These are phyloP conservation scores for Geotrichum cucujoidarum DNA, from an alignment of 1,139 yeast species.

Conservation along the genomic window DNA sequence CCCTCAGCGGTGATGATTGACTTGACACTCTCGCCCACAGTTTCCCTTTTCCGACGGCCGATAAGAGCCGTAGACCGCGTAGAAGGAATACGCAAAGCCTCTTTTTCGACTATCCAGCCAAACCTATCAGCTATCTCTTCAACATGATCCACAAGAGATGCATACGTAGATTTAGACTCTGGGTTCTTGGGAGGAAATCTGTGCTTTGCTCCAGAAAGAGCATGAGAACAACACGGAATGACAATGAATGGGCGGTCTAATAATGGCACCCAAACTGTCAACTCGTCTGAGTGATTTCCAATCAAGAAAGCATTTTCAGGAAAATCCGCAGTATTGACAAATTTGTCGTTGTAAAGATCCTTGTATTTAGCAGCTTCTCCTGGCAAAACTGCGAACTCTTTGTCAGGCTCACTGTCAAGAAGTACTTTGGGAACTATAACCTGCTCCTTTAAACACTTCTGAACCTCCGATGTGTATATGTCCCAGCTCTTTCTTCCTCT, in stretches of 20 bases:
- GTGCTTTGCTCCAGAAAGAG: conserved; percentile 67
- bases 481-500: conserved; percentile 85
- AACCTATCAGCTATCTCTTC: conserved; percentile 58
- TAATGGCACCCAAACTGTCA: conserved; percentile 93
- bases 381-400: conserved; percentile 10
- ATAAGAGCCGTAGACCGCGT: conserved; percentile 90
- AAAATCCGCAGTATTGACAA: conserved; percentile 63
- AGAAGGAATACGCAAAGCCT: conserved; percentile 88
- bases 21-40: conserved; percentile 33
- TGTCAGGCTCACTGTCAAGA: conserved; percentile 59
- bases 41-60: conserved; percentile 45
- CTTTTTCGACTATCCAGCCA: conserved; percentile 85
- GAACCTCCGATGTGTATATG: conserved; percentile 60
- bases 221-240: conserved; percentile 93
- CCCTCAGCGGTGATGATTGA: conserved; percentile 66
- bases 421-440: conserved; percentile 71
- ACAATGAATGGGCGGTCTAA: conserved; percentile 83
- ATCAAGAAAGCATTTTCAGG: conserved; percentile 71
- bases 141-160: conserved; percentile 79
- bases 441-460: conserved; percentile 58
- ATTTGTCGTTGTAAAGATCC: conserved; percentile 48
- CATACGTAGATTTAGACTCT: conserved; percentile 59
- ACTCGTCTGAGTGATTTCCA: conserved; percentile 93
- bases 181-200: conserved; percentile 50
- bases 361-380: conserved; percentile 8